These are phyloP conservation scores for Ambrosia trifida DNA, from an alignment of 129 eudicot species.

Conservation along the genomic window DNA sequence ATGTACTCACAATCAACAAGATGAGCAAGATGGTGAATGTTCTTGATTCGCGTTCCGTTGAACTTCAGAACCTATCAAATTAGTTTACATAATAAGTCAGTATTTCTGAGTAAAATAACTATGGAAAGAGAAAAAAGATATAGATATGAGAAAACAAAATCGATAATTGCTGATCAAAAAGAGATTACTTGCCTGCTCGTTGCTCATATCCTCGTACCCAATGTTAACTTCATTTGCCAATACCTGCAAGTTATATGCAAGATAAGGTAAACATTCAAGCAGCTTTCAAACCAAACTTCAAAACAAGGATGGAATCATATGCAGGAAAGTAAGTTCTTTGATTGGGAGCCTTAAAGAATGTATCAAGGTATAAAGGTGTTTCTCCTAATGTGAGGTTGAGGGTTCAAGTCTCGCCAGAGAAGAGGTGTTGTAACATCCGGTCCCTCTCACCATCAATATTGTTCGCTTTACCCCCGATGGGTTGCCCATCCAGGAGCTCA, in stretches of 20 bases:
- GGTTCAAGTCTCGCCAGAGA: background rate
- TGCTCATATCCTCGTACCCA: slow-evolving; percentile 94
- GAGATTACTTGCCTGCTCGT: slow-evolving; percentile 76
- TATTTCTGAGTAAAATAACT: slow-evolving; percentile 12
- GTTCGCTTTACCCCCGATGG: no score
- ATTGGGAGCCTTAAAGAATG: no score
- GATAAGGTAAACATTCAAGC: slow-evolving; percentile 13
- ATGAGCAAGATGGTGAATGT: slow-evolving; percentile 94
- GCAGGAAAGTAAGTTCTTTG: no score
- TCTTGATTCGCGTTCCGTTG: slow-evolving; percentile 74
- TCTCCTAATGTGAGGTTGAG: background rate
- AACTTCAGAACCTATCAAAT: slow-evolving; percentile 74
- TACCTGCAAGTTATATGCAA: slow-evolving; percentile 48
- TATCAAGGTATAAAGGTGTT: background rate
- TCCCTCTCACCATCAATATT: no score
- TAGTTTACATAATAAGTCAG: slow-evolving; percentile 14
- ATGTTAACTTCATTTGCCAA: slow-evolving; percentile 92
- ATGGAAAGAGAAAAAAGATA: background rate
- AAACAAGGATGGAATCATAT: slow-evolving; percentile 3
- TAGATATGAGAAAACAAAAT: background rate
- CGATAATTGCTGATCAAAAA: background rate
- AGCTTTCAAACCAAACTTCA: background rate
- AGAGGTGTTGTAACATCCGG: no score
- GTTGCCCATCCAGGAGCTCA: no score
- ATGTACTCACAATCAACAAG: slow-evolving; percentile 78